Evolutionary conservation across 2,329 filamentous ascomycete species (phyloP), one percentile per base, ranked within the genome.

Genomic region (Calonectria multiphialidica): DNA sequence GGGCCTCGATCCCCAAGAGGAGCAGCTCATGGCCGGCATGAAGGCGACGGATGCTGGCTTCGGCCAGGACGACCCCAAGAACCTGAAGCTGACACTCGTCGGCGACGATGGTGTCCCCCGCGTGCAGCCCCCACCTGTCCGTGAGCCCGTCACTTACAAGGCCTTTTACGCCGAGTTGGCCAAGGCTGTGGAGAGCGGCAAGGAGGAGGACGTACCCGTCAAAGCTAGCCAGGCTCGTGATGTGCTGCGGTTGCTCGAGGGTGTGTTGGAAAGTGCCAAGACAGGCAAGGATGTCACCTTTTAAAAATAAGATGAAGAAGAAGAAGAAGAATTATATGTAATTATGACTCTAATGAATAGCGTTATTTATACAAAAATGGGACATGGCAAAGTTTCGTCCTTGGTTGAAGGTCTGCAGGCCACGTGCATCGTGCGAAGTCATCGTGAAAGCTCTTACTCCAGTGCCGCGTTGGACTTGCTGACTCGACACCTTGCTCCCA

Each of bases 1-100:
- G 45, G 87, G 88, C 66, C 86, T 96, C 2, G 94, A 97, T 81
- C 86, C 91, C 1, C 94, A 96, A 83, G 94, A 97, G 84, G 90
- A 92, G 68, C 93, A 95, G 82, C 88, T 96, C 66, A 90, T 90
- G 81, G 87, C 84, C 2, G 94, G 94, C 10, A 82, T 90, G 76
- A 88, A 87, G 81, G 91, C 91, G 8, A 87, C 88, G 0, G 91
- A 94, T 68, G 81, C 86, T 4, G 88, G 85, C 4, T 96, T 94
- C 79, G 94, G 92, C 2, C 81, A 89, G 45, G 94, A 96, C 78
- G 85, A 87, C 12, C 87, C 89, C 45, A 86, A 87, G 75, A 89
- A 90, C 66, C 92, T 93, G 74, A 88, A 81, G 71, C 82, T 95
- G 74, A 90, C 90, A 9, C 85, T 90, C 5, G 82, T 92, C 2